Percentiles rank a stretch among this genome's conserved stretches.
Conservation (phyloP, 306 rosid genomes). For the Vigna mungo region DNA sequence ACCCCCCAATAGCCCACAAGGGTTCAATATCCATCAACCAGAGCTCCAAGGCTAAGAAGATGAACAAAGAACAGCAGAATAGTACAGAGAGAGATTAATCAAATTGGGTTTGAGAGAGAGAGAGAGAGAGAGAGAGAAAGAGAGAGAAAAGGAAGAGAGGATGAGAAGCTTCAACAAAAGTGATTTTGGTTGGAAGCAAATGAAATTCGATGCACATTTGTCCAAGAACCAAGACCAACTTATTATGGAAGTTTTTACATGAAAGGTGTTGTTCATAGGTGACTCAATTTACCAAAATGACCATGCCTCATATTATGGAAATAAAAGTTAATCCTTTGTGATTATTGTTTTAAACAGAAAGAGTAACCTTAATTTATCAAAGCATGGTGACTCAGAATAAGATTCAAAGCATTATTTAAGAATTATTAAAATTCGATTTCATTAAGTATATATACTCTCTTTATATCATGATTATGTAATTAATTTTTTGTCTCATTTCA, state of each 20-base stretch:
- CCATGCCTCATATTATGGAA: constrained; percentile 41
- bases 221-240: constrained; percentile 57
- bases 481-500: not conserved
- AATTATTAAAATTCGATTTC: constrained; percentile 4
- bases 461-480: not conserved
- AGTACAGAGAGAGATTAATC: constrained; percentile 30
- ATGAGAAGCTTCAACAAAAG: constrained; percentile 87
- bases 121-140: constrained; percentile 13
- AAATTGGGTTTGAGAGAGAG: constrained; percentile 10
- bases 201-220: constrained; percentile 72
- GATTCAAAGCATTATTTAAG: not conserved
- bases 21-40: constrained; percentile 99
- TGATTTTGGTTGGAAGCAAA: constrained; percentile 62
- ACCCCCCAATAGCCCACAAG: constrained; percentile 99
- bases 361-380: not conserved
- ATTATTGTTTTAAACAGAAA: constrained; percentile 2
- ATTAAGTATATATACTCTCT: not conserved
- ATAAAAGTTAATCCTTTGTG: not conserved
- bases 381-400: not conserved
- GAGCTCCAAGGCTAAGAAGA: constrained; percentile 68
- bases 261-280: constrained; percentile 50
- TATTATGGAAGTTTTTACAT: constrained; percentile 59
- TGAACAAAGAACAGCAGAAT: constrained; percentile 15
- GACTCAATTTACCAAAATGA: constrained; percentile 53
- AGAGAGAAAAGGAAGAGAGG: constrained; percentile 23